Evolutionary conservation across 2,329 filamentous ascomycete species (phyloP), one percentile per base, ranked within the genome.

Genomic region (Verticillium alfalfae): DNA sequence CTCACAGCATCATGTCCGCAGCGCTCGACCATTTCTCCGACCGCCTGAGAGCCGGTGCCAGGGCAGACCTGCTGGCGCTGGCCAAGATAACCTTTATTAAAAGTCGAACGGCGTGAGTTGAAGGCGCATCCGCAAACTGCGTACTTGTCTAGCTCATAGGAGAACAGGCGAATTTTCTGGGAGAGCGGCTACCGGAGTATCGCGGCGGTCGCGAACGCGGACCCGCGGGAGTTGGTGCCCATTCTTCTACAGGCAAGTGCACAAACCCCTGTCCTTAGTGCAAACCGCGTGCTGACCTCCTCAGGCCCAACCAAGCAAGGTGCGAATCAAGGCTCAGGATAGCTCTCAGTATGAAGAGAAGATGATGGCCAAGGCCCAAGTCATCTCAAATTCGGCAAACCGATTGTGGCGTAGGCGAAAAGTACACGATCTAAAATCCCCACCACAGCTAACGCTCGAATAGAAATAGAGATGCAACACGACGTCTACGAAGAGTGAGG

Each of bases 1-100:
- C 10, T 41, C 66, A 54, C 60, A 88, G 87, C 1, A 86, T 89
- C 67, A 84, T 93, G 70, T 85, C 86, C 7, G 88, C 87, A 5
- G 87, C 89, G 7, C 78, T 93, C 37, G 88, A 92, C 66, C 90
- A 93, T 69, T 92, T 91, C 75, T 86, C 87, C 1, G 89, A 92
- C 72, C 81, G 90, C 26, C 78, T 93, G 7, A 86, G 87, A 71
- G 89, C 89, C 12, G 90, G 90, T 0, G 90, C 90, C 1, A 84
- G 84, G 62, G 82, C 87, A 0, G 90, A 93, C 68, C 78, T 93
- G 16, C 75, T 93, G 10, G 87, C 87, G 3, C 79, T 93, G 69
- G 84, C 89, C 2, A 86, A 88, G 71, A 86, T 93, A 49, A 86
- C 88, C 0, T 92, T 88, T 69, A 83, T 93, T 67, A 93, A 93